phyloP scores from a whole-genome alignment of 495 filamentous ascomycete genomes.

The Lepidopterella palustris region DNA sequence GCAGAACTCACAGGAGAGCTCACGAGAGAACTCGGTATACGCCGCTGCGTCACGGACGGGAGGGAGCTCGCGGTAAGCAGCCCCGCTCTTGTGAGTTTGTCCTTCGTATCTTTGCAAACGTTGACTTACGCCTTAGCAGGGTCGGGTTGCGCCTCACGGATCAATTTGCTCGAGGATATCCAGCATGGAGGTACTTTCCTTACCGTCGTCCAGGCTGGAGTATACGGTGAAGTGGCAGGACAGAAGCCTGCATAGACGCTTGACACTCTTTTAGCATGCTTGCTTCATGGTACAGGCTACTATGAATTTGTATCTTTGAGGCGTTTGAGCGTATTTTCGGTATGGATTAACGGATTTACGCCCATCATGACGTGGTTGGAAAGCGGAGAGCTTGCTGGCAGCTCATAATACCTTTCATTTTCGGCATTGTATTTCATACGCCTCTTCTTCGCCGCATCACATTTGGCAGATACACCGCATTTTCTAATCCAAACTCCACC shows the following conservation, averaged over 20 bases:
- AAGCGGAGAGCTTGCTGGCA: constrained; percentile 21
- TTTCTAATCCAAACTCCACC: constrained; percentile 5
- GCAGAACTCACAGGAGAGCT: constrained; percentile 28
- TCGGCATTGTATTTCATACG: background rate
- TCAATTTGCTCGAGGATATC: constrained; percentile 33
- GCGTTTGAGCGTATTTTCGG: constrained; percentile 5
- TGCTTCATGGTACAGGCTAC: constrained; percentile 20
- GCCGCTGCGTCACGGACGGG: constrained; percentile 33
- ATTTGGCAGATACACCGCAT: constrained; percentile 9
- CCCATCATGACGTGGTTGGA: constrained; percentile 19
- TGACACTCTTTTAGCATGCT: constrained; percentile 6
- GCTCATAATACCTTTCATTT: constrained; percentile 20
- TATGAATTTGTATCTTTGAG: background rate
- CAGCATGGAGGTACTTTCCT: constrained; percentile 31
- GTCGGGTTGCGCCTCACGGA: constrained; percentile 34
- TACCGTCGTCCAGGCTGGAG: constrained; percentile 23
- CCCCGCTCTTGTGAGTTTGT: constrained; percentile 21
- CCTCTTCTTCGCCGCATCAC: background rate
- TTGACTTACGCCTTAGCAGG: constrained; percentile 23
- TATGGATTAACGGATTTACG: constrained; percentile 14
- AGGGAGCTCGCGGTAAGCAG: constrained; percentile 35
- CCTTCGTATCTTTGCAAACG: constrained; percentile 1
- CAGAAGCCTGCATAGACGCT: background rate
- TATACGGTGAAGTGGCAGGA: constrained; percentile 6
- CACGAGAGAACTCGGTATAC: constrained; percentile 31